Percentiles rank a stretch among this genome's conserved stretches.
These are phyloP conservation scores for Leccinellum rugosiceps DNA, from an alignment of 768 basidiomycete species.

Conservation along the genomic window DNA sequence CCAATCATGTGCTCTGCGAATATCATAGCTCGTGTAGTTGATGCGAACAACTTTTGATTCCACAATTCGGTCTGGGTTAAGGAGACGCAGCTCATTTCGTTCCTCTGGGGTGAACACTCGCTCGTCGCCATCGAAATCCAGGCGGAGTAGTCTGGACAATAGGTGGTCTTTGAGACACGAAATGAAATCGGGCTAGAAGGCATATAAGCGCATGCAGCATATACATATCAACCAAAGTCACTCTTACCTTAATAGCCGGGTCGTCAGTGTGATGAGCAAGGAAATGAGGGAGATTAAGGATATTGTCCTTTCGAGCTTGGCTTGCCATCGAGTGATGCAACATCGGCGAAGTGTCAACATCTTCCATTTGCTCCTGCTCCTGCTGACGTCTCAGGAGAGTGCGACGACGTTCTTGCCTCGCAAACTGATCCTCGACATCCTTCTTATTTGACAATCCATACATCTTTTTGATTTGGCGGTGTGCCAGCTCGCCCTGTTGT, in stretches of 20 bases:
- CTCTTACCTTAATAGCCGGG: neutral
- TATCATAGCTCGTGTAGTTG: conserved; percentile 5
- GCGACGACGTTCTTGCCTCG: neutral
- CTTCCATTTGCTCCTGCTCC: neutral
- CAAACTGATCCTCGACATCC: neutral
- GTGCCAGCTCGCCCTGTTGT: neutral
- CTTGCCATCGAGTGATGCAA: neutral
- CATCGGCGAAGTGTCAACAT: neutral
- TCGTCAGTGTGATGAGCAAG: neutral
- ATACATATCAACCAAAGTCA: neutral
- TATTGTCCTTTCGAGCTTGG: neutral
- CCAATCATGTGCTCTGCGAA: neutral
- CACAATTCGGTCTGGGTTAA: neutral
- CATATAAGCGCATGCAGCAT: neutral
- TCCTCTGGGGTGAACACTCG: neutral
- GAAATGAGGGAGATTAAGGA: neutral
- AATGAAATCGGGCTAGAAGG: neutral
- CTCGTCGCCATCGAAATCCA: neutral
- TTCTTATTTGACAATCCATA: neutral
- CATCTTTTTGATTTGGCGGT: neutral
- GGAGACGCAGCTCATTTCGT: neutral
- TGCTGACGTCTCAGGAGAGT: conserved; percentile 1
- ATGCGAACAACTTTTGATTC: neutral
- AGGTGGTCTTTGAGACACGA: neutral
- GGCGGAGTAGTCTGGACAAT: neutral